Percentiles rank a stretch among this genome's conserved stretches.
phyloP scores from a whole-genome alignment of 805 yeast genomes.

The Diddensiella santjacobensis region DNA sequence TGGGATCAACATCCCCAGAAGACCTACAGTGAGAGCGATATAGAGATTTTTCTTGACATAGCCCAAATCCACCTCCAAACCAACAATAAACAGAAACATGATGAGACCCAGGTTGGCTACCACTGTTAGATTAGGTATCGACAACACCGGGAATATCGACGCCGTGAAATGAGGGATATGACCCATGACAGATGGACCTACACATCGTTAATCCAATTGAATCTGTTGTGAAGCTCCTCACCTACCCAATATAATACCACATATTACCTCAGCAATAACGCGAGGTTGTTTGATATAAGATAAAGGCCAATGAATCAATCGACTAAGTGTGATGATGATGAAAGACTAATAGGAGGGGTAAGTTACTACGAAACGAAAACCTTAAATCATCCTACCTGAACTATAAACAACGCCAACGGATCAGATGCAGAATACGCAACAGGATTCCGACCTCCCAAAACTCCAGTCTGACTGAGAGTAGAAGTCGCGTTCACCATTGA shows the following conservation, averaged over 20 bases:
- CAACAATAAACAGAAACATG: slow-evolving; percentile 69
- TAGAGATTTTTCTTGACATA: slow-evolving; percentile 58
- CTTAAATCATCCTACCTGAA: slow-evolving; percentile 45
- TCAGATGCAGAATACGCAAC: slow-evolving; percentile 51
- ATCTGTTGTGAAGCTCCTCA: not conserved
- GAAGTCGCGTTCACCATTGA: slow-evolving; percentile 2
- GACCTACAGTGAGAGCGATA: slow-evolving; percentile 65
- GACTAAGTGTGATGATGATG: slow-evolving; percentile 48
- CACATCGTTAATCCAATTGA: not conserved
- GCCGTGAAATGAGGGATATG: slow-evolving; percentile 62
- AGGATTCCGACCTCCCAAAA: slow-evolving; percentile 70
- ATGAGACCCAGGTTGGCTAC: slow-evolving; percentile 75
- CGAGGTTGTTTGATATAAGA: slow-evolving; percentile 65
- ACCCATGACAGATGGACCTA: slow-evolving; percentile 65
- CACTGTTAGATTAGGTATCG: slow-evolving; percentile 60
- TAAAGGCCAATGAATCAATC: slow-evolving; percentile 57
- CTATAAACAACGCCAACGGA: slow-evolving; percentile 66
- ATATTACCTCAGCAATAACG: slow-evolving; percentile 76
- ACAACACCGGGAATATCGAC: slow-evolving; percentile 59
- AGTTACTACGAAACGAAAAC: not conserved
- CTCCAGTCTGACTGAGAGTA: slow-evolving; percentile 46
- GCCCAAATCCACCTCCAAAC: slow-evolving; percentile 69
- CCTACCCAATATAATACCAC: slow-evolving; percentile 65
- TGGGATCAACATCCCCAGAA: slow-evolving; percentile 71
- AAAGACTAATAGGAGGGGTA: slow-evolving; percentile 33